Base-by-base conservation (phyloP, 345 rosid species). In the Theobroma cacao region DNA sequence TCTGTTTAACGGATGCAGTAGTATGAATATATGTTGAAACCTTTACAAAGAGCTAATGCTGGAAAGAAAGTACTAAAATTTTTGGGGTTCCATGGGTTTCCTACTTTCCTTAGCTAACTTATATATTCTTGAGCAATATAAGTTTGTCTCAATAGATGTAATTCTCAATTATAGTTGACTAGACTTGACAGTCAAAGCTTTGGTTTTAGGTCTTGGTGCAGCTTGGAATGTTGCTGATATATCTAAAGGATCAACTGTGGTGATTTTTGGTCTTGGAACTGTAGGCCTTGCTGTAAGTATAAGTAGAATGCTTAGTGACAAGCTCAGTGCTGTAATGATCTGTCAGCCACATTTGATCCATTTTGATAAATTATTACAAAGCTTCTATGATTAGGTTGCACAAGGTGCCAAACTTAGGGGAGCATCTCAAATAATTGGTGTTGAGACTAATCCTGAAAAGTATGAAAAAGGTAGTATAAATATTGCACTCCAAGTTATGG, bases 221-320 rank as follows among this genome's bases (percentile, higher is more conserved):
- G 99, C 98, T 43, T 95, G 98, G 98, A 95, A 95, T 79, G 99
- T 95, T 56, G 99, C 98, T 36, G 73, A 91, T 76, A 77, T 95
- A 85, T 85, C 88, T 1, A 48, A 88, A 87, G 96, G 97, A 85
- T 90, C 97, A 33, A 90, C 86, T 14, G 97, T 93, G 53, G 97
- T 80, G 53, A 89, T 95, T 75, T 95, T 93, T 66, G 98, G 98
- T 59, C 97, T 95, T 41, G 99, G 98, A 75, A 92, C 98, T 18
- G 94, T 95, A 0, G 99, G 99, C 76, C 96, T 95, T 68, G 90
- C 98, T 34, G 98, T 93, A 86, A 88, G 99, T 85, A 65, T 50
- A 30, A 50, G 28, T 70, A 1, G 26, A 47, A 26, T 47, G 6
- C 4, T 69, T 45, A 2, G 24, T 55, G 10, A 53, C 13, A 50